Base-by-base conservation (phyloP, 78 protist genomes). In the Dictyostelium citrinum region DNA sequence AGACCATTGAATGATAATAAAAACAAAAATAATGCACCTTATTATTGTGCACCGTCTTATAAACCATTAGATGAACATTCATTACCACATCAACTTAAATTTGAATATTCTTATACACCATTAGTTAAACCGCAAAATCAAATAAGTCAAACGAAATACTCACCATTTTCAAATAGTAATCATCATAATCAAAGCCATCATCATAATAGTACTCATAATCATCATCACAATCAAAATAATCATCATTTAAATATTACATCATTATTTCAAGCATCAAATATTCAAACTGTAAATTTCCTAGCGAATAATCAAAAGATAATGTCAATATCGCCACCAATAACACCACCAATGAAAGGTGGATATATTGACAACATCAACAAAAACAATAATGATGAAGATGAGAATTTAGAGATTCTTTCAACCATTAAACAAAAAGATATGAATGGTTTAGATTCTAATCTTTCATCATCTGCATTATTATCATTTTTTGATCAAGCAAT, bases 21-120 rank as follows among this genome's bases (percentile, higher is more conserved):
- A 20, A 39, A 24, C 22, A 76, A 88, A n/a, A 76, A 11, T 51
- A 88, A 78, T 43, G 31, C 79, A 29, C 77, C 93, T 5, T 88
- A 88, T 24, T 88, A 88, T 46, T 88, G 93, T 67, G 83, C 93
- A 22, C 93, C 93, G 12, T 88, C 93, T 2, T 88, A 88, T 41
- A 88, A 88, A 67, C 93, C 93, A 78, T 31, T 88, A 2, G 78
- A 86, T 49, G 92, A 86, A 43, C 17, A 80, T 31, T 29, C 93
- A n/a, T 55, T 79, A 20, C 93, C 93, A 16, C 55, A 41, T 31
- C 76, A 88, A 20, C 82, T 77, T 11, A 88, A 88, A 67, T 78
- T 88, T 64, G 93, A 88, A 64, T 88, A 88, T 29, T 17, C 58
- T 27, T 88, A 88, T 68, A 82, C 83, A 8, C 93, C 93, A 16